Conservation (phyloP, 805 yeast genomes). For the Candida namnaoensis region DNA sequence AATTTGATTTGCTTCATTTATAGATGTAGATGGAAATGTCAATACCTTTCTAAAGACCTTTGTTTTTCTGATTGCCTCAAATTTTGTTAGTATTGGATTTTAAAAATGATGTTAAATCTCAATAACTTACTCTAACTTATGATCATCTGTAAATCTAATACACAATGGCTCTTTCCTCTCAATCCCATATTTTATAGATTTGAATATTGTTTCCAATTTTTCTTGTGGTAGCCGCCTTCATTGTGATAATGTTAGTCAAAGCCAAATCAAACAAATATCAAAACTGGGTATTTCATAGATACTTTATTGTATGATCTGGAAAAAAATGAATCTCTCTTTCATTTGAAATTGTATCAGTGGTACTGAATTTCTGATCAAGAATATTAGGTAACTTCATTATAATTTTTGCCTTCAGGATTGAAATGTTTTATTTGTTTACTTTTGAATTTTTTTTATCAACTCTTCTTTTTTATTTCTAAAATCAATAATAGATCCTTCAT, state of each 20-base stretch:
- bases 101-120: no score
- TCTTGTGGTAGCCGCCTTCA: slow-evolving; percentile 4
- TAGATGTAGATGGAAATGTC: slow-evolving; percentile 8
- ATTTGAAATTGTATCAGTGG: no score
- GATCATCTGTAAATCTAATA: background rate
- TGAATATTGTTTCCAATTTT: background rate
- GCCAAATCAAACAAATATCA: no score
- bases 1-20: slow-evolving; percentile 4
- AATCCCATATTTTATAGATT: slow-evolving; percentile 2
- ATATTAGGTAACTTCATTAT: no score
- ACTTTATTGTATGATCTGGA: background rate
- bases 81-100: no score
- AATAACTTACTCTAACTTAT: background rate
- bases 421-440: no score
- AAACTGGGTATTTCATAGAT: no score
- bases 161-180: background rate
- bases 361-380: no score
- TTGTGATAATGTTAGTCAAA: background rate
- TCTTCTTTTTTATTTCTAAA: no score
- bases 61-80: background rate
- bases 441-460: no score
- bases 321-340: background rate
- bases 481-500: background rate
- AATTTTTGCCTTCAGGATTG: no score
- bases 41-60: background rate